These are phyloP conservation scores for Tuber calosporum DNA, from an alignment of 495 filamentous ascomycete species.

Conservation along the genomic window DNA sequence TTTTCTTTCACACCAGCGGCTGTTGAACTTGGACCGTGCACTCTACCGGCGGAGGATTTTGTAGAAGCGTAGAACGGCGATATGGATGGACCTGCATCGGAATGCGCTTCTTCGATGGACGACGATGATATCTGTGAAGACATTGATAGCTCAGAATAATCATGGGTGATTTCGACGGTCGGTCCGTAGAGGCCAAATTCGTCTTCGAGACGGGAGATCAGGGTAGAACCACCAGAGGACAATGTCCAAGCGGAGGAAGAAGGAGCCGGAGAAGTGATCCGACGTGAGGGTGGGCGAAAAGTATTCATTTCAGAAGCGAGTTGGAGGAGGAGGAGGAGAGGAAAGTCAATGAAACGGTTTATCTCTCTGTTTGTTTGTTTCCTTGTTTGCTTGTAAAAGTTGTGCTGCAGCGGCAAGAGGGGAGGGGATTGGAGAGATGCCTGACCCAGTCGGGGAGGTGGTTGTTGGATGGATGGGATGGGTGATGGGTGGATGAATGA, in stretches of 20 bases:
- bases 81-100: background rate
- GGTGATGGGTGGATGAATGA: too few species aligned
- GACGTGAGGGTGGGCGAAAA: background rate
- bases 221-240: background rate
- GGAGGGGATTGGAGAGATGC: background rate
- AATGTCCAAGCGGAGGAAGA: background rate
- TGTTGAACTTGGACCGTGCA: background rate
- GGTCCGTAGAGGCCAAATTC: background rate
- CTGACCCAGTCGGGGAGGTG: background rate
- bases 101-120: background rate
- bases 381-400: background rate
- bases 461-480: background rate
- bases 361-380: background rate
- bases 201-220: background rate
- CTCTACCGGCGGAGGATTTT: background rate
- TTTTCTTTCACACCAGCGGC: background rate
- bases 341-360: background rate
- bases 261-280: background rate
- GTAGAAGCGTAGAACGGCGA: background rate
- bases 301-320: background rate
- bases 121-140: background rate
- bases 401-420: background rate
- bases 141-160: background rate
- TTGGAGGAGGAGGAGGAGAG: background rate
- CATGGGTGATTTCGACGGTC: background rate